Base-by-base conservation (phyloP, 2,329 filamentous ascomycete species). In the Verticillium dahliae region DNA sequence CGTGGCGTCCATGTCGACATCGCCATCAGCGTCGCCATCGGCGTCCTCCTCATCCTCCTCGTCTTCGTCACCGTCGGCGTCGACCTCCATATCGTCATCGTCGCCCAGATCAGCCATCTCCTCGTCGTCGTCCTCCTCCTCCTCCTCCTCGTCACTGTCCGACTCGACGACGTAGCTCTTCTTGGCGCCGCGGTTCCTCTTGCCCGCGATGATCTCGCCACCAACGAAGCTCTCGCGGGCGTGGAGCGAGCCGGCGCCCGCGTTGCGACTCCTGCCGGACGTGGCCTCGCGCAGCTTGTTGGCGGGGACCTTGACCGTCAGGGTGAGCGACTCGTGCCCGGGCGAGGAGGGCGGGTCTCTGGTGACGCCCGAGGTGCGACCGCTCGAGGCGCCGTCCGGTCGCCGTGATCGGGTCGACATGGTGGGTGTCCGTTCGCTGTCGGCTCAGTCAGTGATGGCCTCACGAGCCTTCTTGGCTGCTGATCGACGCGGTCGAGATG, bases 81-180 rank as follows among this genome's bases (percentile, higher is more conserved):
- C 67, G 6, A 69, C 68, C 15, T 77, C 76, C 13, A 77, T 77
- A 9, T 76, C 78, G 3, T 75, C 77, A 2, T 76, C 76, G 34
- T 75, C 76, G 18, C 67, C 68, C 59, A 73, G 69, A 4, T 70
- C 70, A 37, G 62, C 64, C 33, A 74, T 71, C 11, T 71, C 74
- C 9, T 76, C 74, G 9, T 76, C 76, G 15, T 71, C 76, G 1
- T 79, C 78, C 3, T 78, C 77, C 31, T 79, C 18, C 18, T 22
- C 18, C 18, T 22, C 18, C 18, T 22, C 18, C 18, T 22, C 78
- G n/a, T 79, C 78, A 41, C 76, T 77, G 60, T 79, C 80, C 41
- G 81, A 83, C 64, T 85, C 83, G 31, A 87, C 81, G 39, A 85
- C 81, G 60, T 86, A 86, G 66, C 79, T 85, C 73, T 85, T 86